Evolutionary conservation across 768 basidiomycete genomes (phyloP), one percentile per base, ranked within the genome.

Genomic region (Boletus bicolor): DNA sequence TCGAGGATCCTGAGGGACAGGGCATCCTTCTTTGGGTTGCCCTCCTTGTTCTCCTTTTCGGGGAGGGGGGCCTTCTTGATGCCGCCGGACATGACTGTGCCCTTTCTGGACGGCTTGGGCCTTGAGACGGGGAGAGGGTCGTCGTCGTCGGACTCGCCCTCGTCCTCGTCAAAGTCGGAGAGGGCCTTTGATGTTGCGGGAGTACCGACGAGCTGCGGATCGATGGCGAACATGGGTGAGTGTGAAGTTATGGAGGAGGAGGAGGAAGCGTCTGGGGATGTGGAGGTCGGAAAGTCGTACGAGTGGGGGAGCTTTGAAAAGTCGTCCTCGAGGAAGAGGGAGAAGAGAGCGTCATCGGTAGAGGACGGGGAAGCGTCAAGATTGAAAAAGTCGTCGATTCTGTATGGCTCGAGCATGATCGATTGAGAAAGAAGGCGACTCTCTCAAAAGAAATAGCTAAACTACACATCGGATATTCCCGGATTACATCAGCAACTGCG

Each of bases 141-240:
- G 67, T 70, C 32, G 32, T 74, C 71, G 26, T 71, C 72, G 21
- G 74, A 60, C 0, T 75, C 72, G 5, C 64, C 57, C 0, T 77
- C 72, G 7, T 76, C 74, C 21, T 77, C 76, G 44, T 74, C 75
- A 49, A 75, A 73, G 47, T 76, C 72, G 57, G 76, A 82, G 65
- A 56, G 71, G 55, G 67, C 70, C 60, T 75, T 72, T 7, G 77
- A 76, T 50, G 75, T 67, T 26, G 84, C 69, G 5, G 86, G 86
- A 0, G 87, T 86, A 39, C 78, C 84, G 54, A 91, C 85, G 51
- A 91, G 83, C 68, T 87, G 86, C 0, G 90, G 89, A 68, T 92
- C 87, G 67, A 92, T 91, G 44, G 76, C 73, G 37, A 78, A 75
- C 43, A 72, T 62, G 55, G 67, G 66, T 5, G 66, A 66, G 54